Evolutionary conservation across 108 stramenopile species (phyloP), one percentile per base, ranked within the genome.

Genomic region (Cyclotella choctawhatcheeana): DNA sequence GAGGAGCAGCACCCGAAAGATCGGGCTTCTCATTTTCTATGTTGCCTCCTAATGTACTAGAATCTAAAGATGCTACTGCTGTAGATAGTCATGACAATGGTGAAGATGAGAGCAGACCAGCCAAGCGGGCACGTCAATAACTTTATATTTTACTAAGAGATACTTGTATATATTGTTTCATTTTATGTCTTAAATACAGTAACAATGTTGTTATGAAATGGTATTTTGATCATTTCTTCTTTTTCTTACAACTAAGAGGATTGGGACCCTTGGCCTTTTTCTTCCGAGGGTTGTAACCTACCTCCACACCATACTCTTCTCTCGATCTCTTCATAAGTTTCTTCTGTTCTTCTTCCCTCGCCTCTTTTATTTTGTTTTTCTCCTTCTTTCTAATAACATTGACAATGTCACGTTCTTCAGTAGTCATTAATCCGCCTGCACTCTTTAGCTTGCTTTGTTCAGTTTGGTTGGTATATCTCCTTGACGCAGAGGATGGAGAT

Each of bases 201-300:
- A n/a, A n/a, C n/a, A n/a, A n/a, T n/a, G n/a, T n/a, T n/a, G n/a
- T n/a, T n/a, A n/a, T n/a, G n/a, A n/a, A n/a, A n/a, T n/a, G n/a
- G n/a, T 66, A 59, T 2, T 61, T 55, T 17, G 43, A 30, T 20
- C 31, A 33, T 63, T 77, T 58, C 43, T 71, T 60, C 74, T 79
- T 72, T 58, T 92, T n/a, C n/a, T n/a, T 92, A 67, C 92, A 93
- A 64, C 89, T 90, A 35, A 93, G 60, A 59, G 92, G 92, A 72
- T 93, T 93, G 4, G 92, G 89, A 43, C 82, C 89, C 68, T 88
- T 90, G 21, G 89, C 89, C 18, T 64, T 66, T 69, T 82, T 83
- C 33, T 62, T 79, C 50, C 85, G 77, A 5, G 37, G 54, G 44
- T 69, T 69, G 20, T 40, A 21, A 65, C 54, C 67, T 3, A 53